These are phyloP conservation scores for Pleurotus pulmonarius DNA, from an alignment of 768 basidiomycete species.

Conservation along the genomic window DNA sequence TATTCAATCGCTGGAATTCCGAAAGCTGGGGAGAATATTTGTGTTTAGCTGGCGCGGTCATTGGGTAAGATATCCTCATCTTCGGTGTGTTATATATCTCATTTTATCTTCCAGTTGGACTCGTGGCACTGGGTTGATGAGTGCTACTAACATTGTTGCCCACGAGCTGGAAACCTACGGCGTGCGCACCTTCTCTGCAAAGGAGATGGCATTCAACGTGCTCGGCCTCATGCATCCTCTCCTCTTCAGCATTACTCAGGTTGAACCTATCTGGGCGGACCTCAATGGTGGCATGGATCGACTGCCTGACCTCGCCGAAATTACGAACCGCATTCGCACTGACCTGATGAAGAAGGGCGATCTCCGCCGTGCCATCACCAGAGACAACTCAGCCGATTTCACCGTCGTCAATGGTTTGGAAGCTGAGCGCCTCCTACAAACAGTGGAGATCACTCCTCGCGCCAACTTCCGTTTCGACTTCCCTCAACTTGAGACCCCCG, in stretches of 20 bases:
- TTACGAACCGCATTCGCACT: slow-evolving; percentile 82
- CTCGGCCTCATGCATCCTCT: slow-evolving; percentile 99
- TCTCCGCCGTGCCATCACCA: slow-evolving; percentile 87
- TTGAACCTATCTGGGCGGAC: slow-evolving; percentile 99
- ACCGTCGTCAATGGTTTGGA: slow-evolving; percentile 86
- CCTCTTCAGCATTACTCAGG: slow-evolving; percentile 98
- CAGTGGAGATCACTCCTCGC: slow-evolving; percentile 88
- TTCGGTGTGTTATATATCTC: not conserved
- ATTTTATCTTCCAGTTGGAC: slow-evolving; percentile 68
- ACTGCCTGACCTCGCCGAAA: slow-evolving; percentile 89
- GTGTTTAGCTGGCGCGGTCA: slow-evolving; percentile 96
- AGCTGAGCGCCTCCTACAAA: slow-evolving; percentile 90
- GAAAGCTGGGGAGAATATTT: slow-evolving; percentile 99
- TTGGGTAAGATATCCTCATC: slow-evolving; percentile 60
- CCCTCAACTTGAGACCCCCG: slow-evolving; percentile 74
- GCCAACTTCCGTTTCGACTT: slow-evolving; percentile 98
- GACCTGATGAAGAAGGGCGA: slow-evolving; percentile 84
- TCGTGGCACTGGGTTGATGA: slow-evolving; percentile 97
- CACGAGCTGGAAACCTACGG: slow-evolving; percentile 91
- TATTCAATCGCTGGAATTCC: slow-evolving; percentile 97
- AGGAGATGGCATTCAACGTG: slow-evolving; percentile 99
- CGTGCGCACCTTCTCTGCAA: slow-evolving; percentile 97
- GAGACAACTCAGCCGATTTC: slow-evolving; percentile 96
- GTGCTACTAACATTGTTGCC: slow-evolving; percentile 89
- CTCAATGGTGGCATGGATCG: slow-evolving; percentile 98